Percentiles rank a stretch among this genome's conserved stretches.
phyloP scores from a whole-genome alignment of 768 basidiomycete species.

The Pisolithus microcarpus region DNA sequence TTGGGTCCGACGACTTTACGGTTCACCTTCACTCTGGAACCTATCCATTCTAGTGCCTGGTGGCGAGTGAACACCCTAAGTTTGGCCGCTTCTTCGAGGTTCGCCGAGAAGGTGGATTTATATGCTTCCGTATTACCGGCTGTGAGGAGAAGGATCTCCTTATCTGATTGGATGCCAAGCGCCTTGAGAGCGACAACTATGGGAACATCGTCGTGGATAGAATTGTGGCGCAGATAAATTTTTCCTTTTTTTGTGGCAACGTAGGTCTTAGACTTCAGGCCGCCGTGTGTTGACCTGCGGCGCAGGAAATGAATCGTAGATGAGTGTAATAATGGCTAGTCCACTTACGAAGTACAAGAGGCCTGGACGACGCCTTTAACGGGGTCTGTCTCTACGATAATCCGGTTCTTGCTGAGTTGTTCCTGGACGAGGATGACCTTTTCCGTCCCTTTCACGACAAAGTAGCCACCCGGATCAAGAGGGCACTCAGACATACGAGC shows the following conservation, averaged over 20 bases:
- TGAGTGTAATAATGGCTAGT: neutral
- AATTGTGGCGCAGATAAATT: slow-evolving; percentile 96
- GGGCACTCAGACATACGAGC: slow-evolving; percentile 98
- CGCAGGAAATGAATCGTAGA: slow-evolving; percentile 8
- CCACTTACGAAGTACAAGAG: slow-evolving; percentile 87
- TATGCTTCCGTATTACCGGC: slow-evolving; percentile 89
- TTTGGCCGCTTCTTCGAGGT: slow-evolving; percentile 90
- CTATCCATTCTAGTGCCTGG: slow-evolving; percentile 94
- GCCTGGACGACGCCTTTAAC: slow-evolving; percentile 89
- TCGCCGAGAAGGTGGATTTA: slow-evolving; percentile 79
- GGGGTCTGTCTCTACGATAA: slow-evolving; percentile 93
- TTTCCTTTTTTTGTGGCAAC: slow-evolving; percentile 91
- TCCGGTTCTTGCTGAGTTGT: slow-evolving; percentile 97
- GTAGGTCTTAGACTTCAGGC: slow-evolving; percentile 94
- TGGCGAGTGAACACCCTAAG: slow-evolving; percentile 86
- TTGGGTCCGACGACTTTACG: slow-evolving; percentile 73
- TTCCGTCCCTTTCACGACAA: slow-evolving; percentile 98
- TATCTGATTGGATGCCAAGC: slow-evolving; percentile 93
- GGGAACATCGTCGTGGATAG: slow-evolving; percentile 93
- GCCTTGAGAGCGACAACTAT: slow-evolving; percentile 96
- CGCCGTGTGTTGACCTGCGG: slow-evolving; percentile 68
- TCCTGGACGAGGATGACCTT: slow-evolving; percentile 99
- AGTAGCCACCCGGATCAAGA: slow-evolving; percentile 98
- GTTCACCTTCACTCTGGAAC: slow-evolving; percentile 85
- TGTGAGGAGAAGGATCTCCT: slow-evolving; percentile 91